phyloP scores from a whole-genome alignment of 1,139 yeast species.

The Trichomonascaceae sp. region DNA sequence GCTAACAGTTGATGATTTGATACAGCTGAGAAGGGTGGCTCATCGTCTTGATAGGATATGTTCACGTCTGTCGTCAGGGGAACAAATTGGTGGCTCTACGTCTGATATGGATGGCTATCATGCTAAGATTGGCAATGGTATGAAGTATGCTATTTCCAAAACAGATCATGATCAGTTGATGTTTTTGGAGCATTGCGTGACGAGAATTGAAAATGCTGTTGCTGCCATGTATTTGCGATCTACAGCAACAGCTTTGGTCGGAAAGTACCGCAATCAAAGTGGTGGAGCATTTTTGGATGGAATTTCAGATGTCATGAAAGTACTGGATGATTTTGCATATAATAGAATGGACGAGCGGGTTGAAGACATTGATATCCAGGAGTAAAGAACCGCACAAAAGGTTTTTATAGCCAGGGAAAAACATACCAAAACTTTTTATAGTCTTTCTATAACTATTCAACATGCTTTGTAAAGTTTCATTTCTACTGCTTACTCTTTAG shows the following conservation, averaged over 20 bases:
- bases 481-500: constrained; percentile 21
- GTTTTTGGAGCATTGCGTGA: constrained; percentile 56
- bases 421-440: neutral
- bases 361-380: neutral
- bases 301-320: constrained; percentile 16
- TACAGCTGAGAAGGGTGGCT: constrained; percentile 42
- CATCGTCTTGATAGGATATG: constrained; percentile 47
- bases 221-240: constrained; percentile 24
- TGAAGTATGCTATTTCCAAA: constrained; percentile 21
- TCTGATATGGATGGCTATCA: constrained; percentile 18
- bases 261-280: constrained; percentile 5
- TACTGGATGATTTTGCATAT: constrained; percentile 9
- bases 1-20: constrained; percentile 34
- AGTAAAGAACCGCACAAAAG: neutral
- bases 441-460: neutral
- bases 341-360: neutral
- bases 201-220: constrained; percentile 52
- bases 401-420: neutral
- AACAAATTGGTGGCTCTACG: constrained; percentile 8
- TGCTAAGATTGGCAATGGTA: constrained; percentile 26
- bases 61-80: constrained; percentile 26
- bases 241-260: constrained; percentile 15
- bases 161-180: constrained; percentile 38
- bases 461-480: neutral
- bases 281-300: constrained; percentile 12